phyloP scores from a whole-genome alignment of 1,139 yeast species.

The Zygoascus sp. region DNA sequence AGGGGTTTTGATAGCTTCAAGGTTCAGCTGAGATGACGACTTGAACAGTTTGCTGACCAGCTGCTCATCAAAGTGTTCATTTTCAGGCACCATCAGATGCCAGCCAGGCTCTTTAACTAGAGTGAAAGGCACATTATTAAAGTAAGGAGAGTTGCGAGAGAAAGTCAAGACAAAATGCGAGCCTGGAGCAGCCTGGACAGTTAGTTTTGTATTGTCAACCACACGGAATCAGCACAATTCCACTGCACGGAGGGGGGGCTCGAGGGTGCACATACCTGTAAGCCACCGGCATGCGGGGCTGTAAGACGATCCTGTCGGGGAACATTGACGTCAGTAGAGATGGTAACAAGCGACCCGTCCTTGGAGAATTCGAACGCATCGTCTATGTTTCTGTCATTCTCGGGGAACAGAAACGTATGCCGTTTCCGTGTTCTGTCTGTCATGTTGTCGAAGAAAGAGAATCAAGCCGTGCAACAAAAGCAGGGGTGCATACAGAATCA shows the following conservation, averaged over 20 bases:
- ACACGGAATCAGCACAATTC: too few species aligned
- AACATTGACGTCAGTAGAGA: conserved; percentile 15
- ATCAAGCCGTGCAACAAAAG: neutral
- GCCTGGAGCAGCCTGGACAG: neutral
- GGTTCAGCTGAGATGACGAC: neutral
- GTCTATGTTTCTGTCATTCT: conserved; percentile 21
- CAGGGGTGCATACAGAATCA: too few species aligned
- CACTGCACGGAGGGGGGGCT: too few species aligned
- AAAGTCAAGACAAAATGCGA: conserved; percentile 25
- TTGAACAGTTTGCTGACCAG: neutral
- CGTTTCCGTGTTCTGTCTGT: conserved; percentile 23
- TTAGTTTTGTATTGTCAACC: too few species aligned
- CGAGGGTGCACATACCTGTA: conserved; percentile 2
- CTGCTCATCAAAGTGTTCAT: conserved; percentile 9
- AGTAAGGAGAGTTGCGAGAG: conserved; percentile 20
- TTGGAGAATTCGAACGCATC: conserved; percentile 16
- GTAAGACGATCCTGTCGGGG: conserved; percentile 27
- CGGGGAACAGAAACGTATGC: conserved; percentile 25
- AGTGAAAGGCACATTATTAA: conserved; percentile 28
- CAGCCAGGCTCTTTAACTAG: conserved; percentile 29
- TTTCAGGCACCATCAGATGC: conserved; percentile 25
- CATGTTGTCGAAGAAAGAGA: conserved; percentile 8
- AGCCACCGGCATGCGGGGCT: conserved; percentile 18
- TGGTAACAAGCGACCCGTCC: conserved; percentile 11
- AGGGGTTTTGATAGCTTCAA: conserved; percentile 22